Percentiles rank a stretch among this genome's conserved stretches.
phyloP scores from a whole-genome alignment of 208 protist genomes.

The Wallacemonas sp. region DNA sequence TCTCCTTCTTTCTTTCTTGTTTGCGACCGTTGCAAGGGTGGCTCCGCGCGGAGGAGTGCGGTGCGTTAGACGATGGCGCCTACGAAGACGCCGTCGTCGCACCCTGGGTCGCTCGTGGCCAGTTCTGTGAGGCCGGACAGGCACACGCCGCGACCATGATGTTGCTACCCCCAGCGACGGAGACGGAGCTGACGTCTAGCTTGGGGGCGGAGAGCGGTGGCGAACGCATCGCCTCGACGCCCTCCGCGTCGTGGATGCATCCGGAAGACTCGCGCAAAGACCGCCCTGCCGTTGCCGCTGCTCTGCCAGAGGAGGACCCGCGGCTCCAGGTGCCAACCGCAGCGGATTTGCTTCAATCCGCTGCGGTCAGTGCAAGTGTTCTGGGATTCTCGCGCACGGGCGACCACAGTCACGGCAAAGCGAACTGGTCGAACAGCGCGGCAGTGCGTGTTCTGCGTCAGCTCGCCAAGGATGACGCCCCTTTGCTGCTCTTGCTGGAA shows the following conservation, averaged over 20 bases:
- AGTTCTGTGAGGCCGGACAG: too few species aligned
- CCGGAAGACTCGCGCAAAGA: too few species aligned
- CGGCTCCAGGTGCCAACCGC: not conserved
- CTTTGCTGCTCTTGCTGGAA: conserved; percentile 14
- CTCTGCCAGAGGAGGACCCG: not conserved
- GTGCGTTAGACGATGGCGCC: conserved; percentile 24
- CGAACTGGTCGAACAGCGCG: not conserved
- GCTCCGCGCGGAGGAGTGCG: conserved; percentile 33
- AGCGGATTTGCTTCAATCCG: not conserved
- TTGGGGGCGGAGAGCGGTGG: not conserved
- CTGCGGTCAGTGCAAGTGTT: not conserved
- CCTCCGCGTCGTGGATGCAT: not conserved
- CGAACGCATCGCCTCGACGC: not conserved
- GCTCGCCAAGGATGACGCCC: conserved; percentile 12
- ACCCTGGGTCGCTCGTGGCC: not conserved
- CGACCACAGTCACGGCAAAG: too few species aligned
- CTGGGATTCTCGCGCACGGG: too few species aligned
- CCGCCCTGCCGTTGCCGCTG: too few species aligned
- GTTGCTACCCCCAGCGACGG: too few species aligned
- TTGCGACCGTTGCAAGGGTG: conserved; percentile 32
- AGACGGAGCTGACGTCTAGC: not conserved
- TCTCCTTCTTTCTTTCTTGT: conserved; percentile 26
- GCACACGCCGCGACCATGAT: too few species aligned
- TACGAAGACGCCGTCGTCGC: conserved; percentile 15
- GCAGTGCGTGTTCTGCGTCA: conserved; percentile 5